Evolutionary conservation across 2,329 filamentous ascomycete genomes (phyloP).

Genomic region (Penicillium frequentans): DNA sequence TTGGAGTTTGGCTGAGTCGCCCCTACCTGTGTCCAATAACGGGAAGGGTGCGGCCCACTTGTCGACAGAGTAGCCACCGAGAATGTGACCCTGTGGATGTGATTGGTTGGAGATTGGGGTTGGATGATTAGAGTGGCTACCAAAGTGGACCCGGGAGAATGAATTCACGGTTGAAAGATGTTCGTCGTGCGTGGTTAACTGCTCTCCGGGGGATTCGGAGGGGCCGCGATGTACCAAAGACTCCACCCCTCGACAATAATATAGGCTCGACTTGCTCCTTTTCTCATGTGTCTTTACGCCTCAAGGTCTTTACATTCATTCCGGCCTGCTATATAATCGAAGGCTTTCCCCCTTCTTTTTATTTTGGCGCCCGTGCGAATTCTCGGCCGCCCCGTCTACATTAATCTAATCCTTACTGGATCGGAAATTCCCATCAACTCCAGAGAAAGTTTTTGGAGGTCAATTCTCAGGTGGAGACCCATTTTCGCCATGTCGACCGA

Average conservation of each 20-base stretch:
- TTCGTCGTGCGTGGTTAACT: neutral
- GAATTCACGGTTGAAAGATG: constrained; percentile 10
- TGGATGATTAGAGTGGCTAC: constrained; percentile 14
- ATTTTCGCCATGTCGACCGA: constrained; percentile 9
- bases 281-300: neutral
- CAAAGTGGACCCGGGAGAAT: constrained; percentile 4
- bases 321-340: neutral
- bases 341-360: neutral
- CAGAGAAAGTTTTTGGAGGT: neutral
- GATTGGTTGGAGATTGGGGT: constrained; percentile 19
- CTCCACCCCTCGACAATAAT: constrained; percentile 11
- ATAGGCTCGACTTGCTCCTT: constrained; percentile 9
- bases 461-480: neutral
- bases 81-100: neutral
- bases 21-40: constrained; percentile 15
- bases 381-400: neutral
- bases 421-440: neutral
- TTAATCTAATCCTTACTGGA: neutral
- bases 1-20: constrained; percentile 16
- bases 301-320: neutral
- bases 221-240: neutral
- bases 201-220: constrained; percentile 1
- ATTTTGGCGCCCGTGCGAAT: neutral
- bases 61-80: constrained; percentile 7
- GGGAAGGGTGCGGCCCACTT: constrained; percentile 7